These are phyloP conservation scores for Phytopythium vexans DNA, from an alignment of 352 stramenopile species.

Conservation along the genomic window DNA sequence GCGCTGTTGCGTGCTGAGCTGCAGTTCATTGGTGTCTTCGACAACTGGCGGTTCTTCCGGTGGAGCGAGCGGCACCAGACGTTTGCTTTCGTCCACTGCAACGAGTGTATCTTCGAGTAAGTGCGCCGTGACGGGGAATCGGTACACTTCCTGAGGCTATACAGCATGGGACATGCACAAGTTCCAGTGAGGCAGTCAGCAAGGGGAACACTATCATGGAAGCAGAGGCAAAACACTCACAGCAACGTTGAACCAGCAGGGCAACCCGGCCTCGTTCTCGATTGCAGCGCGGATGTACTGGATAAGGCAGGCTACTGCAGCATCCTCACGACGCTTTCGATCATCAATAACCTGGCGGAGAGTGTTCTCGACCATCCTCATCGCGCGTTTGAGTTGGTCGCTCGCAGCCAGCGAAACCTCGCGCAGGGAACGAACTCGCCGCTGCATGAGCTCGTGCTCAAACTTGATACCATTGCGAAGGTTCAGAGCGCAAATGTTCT, in stretches of 20 bases:
- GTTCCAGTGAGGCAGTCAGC: not conserved
- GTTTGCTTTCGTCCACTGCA: constrained; percentile 23
- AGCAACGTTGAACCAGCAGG: constrained; percentile 52
- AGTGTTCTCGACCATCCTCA: constrained; percentile 48
- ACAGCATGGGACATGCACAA: not conserved
- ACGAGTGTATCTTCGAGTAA: constrained; percentile 57
- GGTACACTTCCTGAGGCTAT: constrained; percentile 47
- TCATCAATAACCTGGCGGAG: constrained; percentile 39
- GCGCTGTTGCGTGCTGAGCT: constrained; percentile 45
- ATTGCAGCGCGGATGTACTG: constrained; percentile 45
- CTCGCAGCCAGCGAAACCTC: constrained; percentile 34
- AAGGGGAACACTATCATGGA: not conserved
- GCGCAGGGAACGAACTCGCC: constrained; percentile 48
- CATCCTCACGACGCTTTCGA: constrained; percentile 42
- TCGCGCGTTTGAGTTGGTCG: constrained; percentile 39
- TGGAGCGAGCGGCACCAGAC: constrained; percentile 27
- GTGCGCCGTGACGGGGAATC: constrained; percentile 54
- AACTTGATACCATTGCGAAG: constrained; percentile 54
- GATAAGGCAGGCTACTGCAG: constrained; percentile 41
- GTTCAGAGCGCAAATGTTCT: constrained; percentile 32
- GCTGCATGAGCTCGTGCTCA: constrained; percentile 51
- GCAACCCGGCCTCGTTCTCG: constrained; percentile 58
- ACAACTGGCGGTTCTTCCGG: constrained; percentile 35
- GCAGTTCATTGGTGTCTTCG: constrained; percentile 36
- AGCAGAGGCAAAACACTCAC: constrained; percentile 24